Base-by-base conservation (phyloP, 768 basidiomycete species). In the Atractiella rhizophila region DNA sequence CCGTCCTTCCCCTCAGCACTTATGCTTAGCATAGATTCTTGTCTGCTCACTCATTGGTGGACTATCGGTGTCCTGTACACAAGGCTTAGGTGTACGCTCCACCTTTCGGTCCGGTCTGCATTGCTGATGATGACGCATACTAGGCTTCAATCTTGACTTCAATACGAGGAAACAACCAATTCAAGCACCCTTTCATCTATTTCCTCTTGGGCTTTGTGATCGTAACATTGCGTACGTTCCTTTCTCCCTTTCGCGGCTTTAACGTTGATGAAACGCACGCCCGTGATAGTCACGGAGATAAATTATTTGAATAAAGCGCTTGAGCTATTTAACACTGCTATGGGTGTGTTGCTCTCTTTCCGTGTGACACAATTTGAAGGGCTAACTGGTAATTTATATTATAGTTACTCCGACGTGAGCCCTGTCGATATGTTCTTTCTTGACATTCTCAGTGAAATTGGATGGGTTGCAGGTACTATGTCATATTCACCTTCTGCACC, bases 41-140 rank as follows among this genome's bases (percentile, higher is more conserved):
- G 79, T 98, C 33, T 98, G 91, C 60, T 81, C 76, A 48, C 74
- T 94, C 68, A 94, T 98, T 54, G 91, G 91, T 15, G 91, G 91
- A 0, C 74, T 88, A 35, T 79, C 76, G 43, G 82, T 88, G 49
- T 81, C 77, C 51, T 86, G 88, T 40, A 88, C 86, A 12, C 85
- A 82, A 25, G 88, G 91, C 26, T 67, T 94, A 28, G 85, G 91
- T 33, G n/a, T n/a, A n/a, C n/a, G n/a, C n/a, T n/a, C n/a, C n/a
- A n/a, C n/a, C n/a, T n/a, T n/a, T n/a, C n/a, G n/a, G n/a, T n/a
- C n/a, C n/a, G n/a, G n/a, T n/a, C n/a, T n/a, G n/a, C n/a, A n/a
- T n/a, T n/a, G n/a, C n/a, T n/a, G n/a, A n/a, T n/a, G n/a, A n/a
- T n/a, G n/a, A n/a, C n/a, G n/a, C n/a, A n/a, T n/a, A n/a, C n/a